Conservation (phyloP, 495 filamentous ascomycete species). For the Daldinia concentrica region DNA sequence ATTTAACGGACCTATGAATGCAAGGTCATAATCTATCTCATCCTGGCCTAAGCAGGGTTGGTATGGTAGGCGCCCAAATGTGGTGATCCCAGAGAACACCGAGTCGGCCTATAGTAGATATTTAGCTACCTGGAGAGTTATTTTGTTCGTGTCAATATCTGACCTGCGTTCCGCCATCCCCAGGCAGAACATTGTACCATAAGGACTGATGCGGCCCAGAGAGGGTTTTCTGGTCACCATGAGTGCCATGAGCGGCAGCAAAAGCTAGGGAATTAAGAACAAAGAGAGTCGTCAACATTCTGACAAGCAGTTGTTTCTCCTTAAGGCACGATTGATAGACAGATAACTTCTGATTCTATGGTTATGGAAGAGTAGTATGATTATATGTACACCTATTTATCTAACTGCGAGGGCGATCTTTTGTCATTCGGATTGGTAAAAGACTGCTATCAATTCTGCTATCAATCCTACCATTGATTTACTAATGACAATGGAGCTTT, state of each 20-base stretch:
- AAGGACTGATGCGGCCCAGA: conserved; percentile 47
- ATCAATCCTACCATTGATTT: conserved; percentile 23
- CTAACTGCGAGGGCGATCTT: conserved; percentile 13
- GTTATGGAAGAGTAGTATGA: not conserved
- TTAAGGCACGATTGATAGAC: not conserved
- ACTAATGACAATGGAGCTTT: conserved; percentile 28
- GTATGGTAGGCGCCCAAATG: conserved; percentile 83
- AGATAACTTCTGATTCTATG: not conserved
- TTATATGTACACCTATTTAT: conserved; percentile 19
- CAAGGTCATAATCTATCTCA: conserved; percentile 77
- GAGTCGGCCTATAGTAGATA: conserved; percentile 55
- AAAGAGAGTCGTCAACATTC: conserved; percentile 42
- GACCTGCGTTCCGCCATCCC: conserved; percentile 67
- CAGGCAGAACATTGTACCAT: conserved; percentile 66
- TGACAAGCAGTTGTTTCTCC: conserved; percentile 13
- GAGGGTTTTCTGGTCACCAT: conserved; percentile 53
- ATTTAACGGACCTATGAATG: conserved; percentile 78
- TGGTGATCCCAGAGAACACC: conserved; percentile 83
- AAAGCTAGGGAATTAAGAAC: conserved; percentile 38
- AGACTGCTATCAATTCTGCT: conserved; percentile 32
- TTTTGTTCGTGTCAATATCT: not conserved
- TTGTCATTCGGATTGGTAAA: conserved; percentile 29
- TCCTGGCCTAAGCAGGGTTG: conserved; percentile 75
- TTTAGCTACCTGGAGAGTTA: conserved; percentile 4
- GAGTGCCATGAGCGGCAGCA: conserved; percentile 48